phyloP scores from a whole-genome alignment of 2,329 filamentous ascomycete genomes.

The Fusarium anguioides region DNA sequence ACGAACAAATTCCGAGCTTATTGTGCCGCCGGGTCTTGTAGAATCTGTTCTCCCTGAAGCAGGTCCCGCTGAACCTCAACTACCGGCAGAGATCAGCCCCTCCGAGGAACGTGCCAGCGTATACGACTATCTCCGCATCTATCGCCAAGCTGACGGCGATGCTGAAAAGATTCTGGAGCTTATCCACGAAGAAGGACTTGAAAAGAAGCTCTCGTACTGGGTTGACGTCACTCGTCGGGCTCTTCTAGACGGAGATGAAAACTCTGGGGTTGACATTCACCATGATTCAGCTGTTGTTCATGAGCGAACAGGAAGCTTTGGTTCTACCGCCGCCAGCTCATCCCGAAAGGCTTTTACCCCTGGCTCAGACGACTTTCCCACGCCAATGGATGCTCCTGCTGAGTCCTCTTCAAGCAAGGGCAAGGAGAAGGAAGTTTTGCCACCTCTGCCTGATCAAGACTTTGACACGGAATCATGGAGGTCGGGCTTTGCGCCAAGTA shows the following conservation, averaged over 20 bases:
- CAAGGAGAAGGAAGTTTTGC: conserved; percentile 27
- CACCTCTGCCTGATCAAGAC: conserved; percentile 17
- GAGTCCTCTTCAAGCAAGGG: conserved; percentile 28
- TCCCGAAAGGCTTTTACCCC: conserved; percentile 41
- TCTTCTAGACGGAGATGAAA: conserved; percentile 32
- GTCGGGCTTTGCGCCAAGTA: conserved; percentile 24
- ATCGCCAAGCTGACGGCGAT: conserved; percentile 69
- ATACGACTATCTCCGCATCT: conserved; percentile 62
- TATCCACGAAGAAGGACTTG: conserved; percentile 69
- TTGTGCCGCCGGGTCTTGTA: conserved; percentile 14
- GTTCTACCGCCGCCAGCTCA: conserved; percentile 43
- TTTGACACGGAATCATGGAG: conserved; percentile 8
- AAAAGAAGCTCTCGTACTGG: conserved; percentile 69
- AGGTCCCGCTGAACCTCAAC: conserved; percentile 8
- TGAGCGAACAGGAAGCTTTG: conserved; percentile 36
- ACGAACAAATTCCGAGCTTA: conserved; percentile 25
- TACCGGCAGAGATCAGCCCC: not conserved
- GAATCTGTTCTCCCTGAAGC: conserved; percentile 12
- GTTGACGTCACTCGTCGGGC: conserved; percentile 61
- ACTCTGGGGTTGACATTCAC: not conserved
- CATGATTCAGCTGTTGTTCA: not conserved
- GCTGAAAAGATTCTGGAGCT: conserved; percentile 68
- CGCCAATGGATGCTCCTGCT: conserved; percentile 17
- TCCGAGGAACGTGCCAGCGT: conserved; percentile 43
- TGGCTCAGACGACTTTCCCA: conserved; percentile 37